A percentile compares a stretch with the other conserved stretches of the same genome.
These are phyloP conservation scores for Hymenoscyphus linearis DNA, from an alignment of 2,329 filamentous ascomycete species.

Conservation along the genomic window DNA sequence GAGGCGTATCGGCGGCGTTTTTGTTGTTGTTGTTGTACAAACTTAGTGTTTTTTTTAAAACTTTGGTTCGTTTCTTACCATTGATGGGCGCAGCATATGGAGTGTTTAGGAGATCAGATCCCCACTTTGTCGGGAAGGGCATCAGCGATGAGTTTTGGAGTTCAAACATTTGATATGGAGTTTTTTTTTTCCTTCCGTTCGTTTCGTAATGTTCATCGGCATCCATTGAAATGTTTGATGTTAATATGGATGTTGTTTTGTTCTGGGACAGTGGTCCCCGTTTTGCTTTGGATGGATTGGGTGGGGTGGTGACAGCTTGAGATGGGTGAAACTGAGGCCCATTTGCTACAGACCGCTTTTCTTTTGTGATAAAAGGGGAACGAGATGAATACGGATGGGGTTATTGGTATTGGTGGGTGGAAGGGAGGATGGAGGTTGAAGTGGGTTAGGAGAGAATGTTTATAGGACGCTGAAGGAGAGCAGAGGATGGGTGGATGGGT, in stretches of 20 bases:
- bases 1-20: background rate
- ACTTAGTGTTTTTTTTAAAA: constrained; percentile 1
- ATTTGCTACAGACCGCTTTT: no score
- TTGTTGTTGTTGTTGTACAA: no score
- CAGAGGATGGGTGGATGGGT: no score
- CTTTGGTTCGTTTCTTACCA: background rate
- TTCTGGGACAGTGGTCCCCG: background rate
- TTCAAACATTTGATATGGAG: background rate
- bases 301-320: background rate
- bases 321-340: background rate
- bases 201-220: background rate
- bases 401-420: no score
- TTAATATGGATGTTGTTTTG: background rate
- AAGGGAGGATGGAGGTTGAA: no score
- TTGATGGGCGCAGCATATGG: constrained; percentile 10
- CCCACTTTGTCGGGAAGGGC: background rate
- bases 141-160: constrained; percentile 18
- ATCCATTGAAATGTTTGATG: background rate
- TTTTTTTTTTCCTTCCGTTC: background rate
- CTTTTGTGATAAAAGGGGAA: no score
- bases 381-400: no score
- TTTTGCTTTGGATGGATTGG: background rate
- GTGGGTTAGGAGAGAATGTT: no score
- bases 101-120: background rate
- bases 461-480: no score